These are phyloP conservation scores for Fimicolochytrium jonesii DNA, from an alignment of 192 early-diverging fungal genomes.

Conservation along the genomic window DNA sequence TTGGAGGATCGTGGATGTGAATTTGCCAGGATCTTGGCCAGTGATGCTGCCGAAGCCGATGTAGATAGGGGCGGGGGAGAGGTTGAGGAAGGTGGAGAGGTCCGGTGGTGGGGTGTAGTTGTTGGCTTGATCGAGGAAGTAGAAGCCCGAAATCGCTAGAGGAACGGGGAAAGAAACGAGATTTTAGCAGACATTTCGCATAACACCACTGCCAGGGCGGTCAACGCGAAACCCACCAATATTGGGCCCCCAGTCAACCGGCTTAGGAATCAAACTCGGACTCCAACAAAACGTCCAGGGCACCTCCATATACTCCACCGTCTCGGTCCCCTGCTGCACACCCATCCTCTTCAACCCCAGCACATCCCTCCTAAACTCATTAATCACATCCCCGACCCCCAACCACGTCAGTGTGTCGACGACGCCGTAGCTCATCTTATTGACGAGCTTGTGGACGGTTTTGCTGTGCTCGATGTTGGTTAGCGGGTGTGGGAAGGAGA, in stretches of 20 bases:
- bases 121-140: constrained; percentile 12
- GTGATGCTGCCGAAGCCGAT: constrained; percentile 79
- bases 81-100: constrained; percentile 52
- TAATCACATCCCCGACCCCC: constrained; percentile 25
- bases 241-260: constrained; percentile 29
- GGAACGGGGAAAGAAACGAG: too few relatives aligned
- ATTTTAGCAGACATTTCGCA: too few relatives aligned
- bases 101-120: constrained; percentile 53
- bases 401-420: constrained; percentile 19
- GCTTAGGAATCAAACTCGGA: constrained; percentile 24
- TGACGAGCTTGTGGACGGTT: background rate
- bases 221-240: constrained; percentile 20
- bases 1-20: constrained; percentile 59
- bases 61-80: constrained; percentile 43
- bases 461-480: background rate
- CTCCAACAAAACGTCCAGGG: constrained; percentile 27
- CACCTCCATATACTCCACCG: constrained; percentile 10
- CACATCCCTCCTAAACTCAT: constrained; percentile 8
- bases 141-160: constrained; percentile 5
- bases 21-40: constrained; percentile 62
- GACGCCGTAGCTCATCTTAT: constrained; percentile 14
- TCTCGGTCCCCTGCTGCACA: constrained; percentile 2
- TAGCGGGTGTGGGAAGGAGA: constrained; percentile 30
- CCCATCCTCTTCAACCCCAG: background rate
- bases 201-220: too few relatives aligned